These are phyloP conservation scores for Cryptococcus sp. DNA, from an alignment of 1,284 basidiomycete species.

Conservation along the genomic window DNA sequence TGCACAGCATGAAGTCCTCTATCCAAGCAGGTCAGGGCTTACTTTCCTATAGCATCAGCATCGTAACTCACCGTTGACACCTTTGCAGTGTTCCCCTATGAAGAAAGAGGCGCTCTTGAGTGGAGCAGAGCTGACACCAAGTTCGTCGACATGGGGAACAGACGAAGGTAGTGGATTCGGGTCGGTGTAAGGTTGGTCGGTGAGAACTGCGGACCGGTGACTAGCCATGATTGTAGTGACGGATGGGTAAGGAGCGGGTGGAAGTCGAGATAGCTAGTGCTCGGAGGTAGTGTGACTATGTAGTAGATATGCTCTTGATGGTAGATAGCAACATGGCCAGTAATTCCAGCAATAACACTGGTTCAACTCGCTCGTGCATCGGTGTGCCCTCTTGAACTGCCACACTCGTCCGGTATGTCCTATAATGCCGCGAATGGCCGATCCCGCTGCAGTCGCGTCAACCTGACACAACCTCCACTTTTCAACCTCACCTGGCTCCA, in stretches of 20 bases:
- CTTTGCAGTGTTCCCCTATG: conserved; percentile 92
- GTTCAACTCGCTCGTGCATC: too few relatives aligned
- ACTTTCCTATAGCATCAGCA: not conserved
- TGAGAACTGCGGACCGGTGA: conserved; percentile 35
- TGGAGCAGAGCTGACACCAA: conserved; percentile 89
- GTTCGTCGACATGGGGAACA: conserved; percentile 82
- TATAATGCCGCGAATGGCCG: not conserved
- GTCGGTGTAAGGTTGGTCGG: conserved; percentile 61
- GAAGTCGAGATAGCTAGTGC: too few relatives aligned
- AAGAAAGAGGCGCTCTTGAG: conserved; percentile 97
- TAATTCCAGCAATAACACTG: too few relatives aligned
- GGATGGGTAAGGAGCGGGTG: too few relatives aligned
- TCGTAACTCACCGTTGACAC: conserved; percentile 80
- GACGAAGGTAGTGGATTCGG: conserved; percentile 71
- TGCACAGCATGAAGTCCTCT: conserved; percentile 99
- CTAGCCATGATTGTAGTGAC: conserved; percentile 15
- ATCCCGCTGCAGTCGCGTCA: conserved; percentile 6
- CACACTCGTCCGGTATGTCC: too few relatives aligned
- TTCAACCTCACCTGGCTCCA: not conserved
- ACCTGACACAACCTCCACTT: conserved; percentile 9
- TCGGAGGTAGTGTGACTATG: too few relatives aligned
- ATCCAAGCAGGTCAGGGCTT: conserved; percentile 8
- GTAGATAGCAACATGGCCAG: too few relatives aligned
- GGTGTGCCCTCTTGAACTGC: too few relatives aligned
- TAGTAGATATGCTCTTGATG: too few relatives aligned